Conservation (phyloP, 2,329 filamentous ascomycete genomes). For the Teratosphaeria pseudoeucalypti region DNA sequence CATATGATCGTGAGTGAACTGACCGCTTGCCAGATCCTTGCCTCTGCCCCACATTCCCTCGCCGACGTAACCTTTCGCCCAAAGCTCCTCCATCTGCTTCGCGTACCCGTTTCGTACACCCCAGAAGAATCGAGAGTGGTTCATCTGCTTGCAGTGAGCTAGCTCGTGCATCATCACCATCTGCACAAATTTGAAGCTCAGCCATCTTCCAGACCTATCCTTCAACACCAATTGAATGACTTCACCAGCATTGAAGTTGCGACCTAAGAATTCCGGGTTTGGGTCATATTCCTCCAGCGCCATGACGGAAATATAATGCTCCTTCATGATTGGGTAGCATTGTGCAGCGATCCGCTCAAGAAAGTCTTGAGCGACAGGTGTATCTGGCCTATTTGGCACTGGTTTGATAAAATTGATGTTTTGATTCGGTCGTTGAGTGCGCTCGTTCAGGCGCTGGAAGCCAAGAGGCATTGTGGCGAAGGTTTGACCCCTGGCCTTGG, state of each 20-base stretch:
- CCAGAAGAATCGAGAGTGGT: constrained; percentile 76
- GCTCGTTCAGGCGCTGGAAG: constrained; percentile 69
- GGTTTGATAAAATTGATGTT: constrained; percentile 81
- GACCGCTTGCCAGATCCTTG: constrained; percentile 49
- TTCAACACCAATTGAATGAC: constrained; percentile 76
- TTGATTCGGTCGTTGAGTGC: constrained; percentile 61
- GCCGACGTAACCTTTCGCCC: constrained; percentile 61
- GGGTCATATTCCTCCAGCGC: constrained; percentile 68
- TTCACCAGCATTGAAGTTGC: constrained; percentile 85
- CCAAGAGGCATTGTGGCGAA: constrained; percentile 56
- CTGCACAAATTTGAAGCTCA: constrained; percentile 74
- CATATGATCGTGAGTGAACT: constrained; percentile 52
- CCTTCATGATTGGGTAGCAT: constrained; percentile 54
- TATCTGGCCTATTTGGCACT: background rate
- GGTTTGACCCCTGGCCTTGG: background rate
- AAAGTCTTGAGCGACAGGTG: constrained; percentile 50
- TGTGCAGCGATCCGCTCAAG: constrained; percentile 70
- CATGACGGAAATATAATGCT: constrained; percentile 37
- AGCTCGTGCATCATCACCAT: constrained; percentile 95
- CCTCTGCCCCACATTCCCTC: constrained; percentile 78
- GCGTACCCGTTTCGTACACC: constrained; percentile 64
- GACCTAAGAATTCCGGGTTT: constrained; percentile 73
- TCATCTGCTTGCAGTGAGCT: constrained; percentile 86
- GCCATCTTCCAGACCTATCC: constrained; percentile 54
- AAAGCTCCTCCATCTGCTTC: constrained; percentile 58